phyloP scores from a whole-genome alignment of 306 rosid genomes.

The Nissolia schottii region DNA sequence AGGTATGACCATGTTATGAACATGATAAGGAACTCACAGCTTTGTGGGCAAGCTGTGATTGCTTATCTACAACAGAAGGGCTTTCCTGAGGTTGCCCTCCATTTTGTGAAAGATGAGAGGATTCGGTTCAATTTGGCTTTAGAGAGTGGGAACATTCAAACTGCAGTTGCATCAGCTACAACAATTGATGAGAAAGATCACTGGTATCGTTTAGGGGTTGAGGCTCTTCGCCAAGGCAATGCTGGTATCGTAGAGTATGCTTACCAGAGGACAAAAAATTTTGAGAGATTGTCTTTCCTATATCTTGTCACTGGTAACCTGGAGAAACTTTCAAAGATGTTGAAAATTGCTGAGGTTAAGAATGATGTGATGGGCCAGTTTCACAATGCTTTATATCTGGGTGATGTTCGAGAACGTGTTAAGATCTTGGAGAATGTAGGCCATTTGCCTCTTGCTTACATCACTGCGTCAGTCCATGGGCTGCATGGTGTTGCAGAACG shows the following conservation, averaged over 20 bases:
- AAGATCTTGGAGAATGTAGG: slow-evolving; percentile 89
- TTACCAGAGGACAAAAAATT: slow-evolving; percentile 89
- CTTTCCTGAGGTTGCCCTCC: slow-evolving; percentile 94
- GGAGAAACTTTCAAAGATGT: slow-evolving; percentile 86
- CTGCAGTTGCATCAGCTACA: slow-evolving; percentile 91
- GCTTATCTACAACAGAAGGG: slow-evolving; percentile 96
- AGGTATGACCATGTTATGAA: slow-evolving; percentile 87
- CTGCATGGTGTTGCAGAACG: slow-evolving; percentile 74
- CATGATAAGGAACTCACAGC: slow-evolving; percentile 92
- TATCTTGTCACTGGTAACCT: slow-evolving; percentile 83
- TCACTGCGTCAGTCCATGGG: slow-evolving; percentile 80
- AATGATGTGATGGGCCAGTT: slow-evolving; percentile 98
- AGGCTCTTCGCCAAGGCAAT: slow-evolving; percentile 98
- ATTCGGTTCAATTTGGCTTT: slow-evolving; percentile 85
- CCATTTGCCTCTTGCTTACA: slow-evolving; percentile 84
- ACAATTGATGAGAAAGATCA: slow-evolving; percentile 92
- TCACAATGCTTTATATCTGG: slow-evolving; percentile 87
- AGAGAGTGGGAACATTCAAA: slow-evolving; percentile 94
- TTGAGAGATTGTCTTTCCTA: slow-evolving; percentile 87
- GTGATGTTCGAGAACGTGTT: slow-evolving; percentile 73
- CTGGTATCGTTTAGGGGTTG: slow-evolving; percentile 95
- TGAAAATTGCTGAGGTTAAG: slow-evolving; percentile 92
- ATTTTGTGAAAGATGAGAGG: slow-evolving; percentile 91
- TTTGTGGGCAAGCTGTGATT: slow-evolving; percentile 94
- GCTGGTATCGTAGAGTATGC: slow-evolving; percentile 90